These are phyloP conservation scores for Solanum bukasovii DNA, from an alignment of 257 asterid species.

Conservation along the genomic window DNA sequence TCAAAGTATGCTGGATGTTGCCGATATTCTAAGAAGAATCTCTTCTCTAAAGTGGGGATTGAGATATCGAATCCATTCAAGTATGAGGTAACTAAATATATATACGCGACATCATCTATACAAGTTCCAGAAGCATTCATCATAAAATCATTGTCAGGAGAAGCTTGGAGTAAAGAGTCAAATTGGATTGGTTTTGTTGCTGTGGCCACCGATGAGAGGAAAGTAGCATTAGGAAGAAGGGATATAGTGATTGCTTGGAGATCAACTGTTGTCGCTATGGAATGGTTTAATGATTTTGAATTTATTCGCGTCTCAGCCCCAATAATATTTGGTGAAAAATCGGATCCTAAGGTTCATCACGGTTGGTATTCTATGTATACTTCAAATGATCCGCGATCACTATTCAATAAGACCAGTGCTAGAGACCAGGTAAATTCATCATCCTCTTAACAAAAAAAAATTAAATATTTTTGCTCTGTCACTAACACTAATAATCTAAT, in stretches of 20 bases:
- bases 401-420: slow-evolving; percentile 19
- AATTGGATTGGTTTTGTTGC: slow-evolving; percentile 56
- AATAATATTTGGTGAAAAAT: slow-evolving; percentile 12
- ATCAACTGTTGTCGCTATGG: slow-evolving; percentile 24
- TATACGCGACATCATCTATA: background rate
- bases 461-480: too few species aligned
- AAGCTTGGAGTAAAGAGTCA: slow-evolving; percentile 17
- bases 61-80: background rate
- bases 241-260: slow-evolving; percentile 57
- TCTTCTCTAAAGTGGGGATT: background rate
- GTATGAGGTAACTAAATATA: background rate
- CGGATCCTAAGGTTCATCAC: slow-evolving; percentile 4
- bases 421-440: slow-evolving; percentile 22
- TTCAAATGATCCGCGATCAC: slow-evolving; percentile 3
- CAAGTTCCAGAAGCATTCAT: slow-evolving; percentile 19
- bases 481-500: too few species aligned
- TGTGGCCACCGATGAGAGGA: slow-evolving; percentile 55
- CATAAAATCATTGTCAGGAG: slow-evolving; percentile 11
- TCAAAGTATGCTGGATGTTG: background rate
- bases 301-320: slow-evolving; percentile 21
- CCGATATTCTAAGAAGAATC: background rate
- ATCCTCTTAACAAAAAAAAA: too few species aligned
- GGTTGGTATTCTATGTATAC: slow-evolving; percentile 29
- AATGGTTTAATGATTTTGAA: slow-evolving; percentile 39
- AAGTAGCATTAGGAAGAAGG: slow-evolving; percentile 38